Evolutionary conservation across 306 rosid genomes (phyloP), one percentile per base, ranked within the genome.

Genomic region (Citrullus colocynthis): DNA sequence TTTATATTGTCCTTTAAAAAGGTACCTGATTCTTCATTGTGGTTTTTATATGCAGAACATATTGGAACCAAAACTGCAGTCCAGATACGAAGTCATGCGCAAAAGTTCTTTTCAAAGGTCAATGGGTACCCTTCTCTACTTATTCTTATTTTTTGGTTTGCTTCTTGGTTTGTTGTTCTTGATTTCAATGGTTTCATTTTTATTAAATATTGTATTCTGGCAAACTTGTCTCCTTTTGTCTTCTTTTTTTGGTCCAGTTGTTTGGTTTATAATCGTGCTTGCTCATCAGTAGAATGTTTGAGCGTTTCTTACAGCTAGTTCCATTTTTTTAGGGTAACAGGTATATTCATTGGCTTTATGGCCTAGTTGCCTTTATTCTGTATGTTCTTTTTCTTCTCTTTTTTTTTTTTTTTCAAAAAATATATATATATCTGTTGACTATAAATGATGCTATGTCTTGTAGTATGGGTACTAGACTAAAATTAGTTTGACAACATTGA

Each of bases 1-100:
- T 49, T 49, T 16, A 72, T 72, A 28, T 17, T 17, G 2, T 51
- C 11, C 41, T 32, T 44, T 1, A 7, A 21, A 60, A 48, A 12
- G 18, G 32, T 63, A 20, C 80, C 71, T 59, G 71, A 67, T 72
- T 80, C 62, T 51, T 55, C 42, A 21, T 61, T 75, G 63, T 60
- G 32, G 54, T 59, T 82, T 80, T 78, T 81, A 79, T 79, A 48
- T 80, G 86, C 96, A 95, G 99, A 95, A 78, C 99, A 95, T 83
- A 90, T 95, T 78, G 99, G 99, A 85, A 95, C 99, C 61, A 95
- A 95, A 88, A 95, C 99, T 83, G 99, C 97, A 74, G 99, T 95
- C 85, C 99, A 95, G 87, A 95, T 95, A 86, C 81, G 99, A 85
- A 95, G 99, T 86, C 99, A 95, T 87, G 99, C 99, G n/a, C 99